phyloP scores from a whole-genome alignment of 106 monocot species.

The Dioscorea alata region DNA sequence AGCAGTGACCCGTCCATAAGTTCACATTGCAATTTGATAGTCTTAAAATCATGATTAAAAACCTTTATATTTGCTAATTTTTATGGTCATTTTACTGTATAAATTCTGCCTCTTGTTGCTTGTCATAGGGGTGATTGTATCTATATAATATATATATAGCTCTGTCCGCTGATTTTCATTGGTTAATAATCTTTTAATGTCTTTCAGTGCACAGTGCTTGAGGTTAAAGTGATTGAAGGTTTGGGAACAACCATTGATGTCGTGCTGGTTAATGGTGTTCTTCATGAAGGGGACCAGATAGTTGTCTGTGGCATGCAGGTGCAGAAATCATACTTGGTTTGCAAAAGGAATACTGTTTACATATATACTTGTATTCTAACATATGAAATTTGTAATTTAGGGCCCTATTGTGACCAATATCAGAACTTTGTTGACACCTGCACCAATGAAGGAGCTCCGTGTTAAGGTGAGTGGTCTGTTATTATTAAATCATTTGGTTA shows the following conservation, averaged over 20 bases:
- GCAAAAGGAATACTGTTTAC: not conserved
- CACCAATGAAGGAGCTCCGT: slow-evolving; percentile 92
- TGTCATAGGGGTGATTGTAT: no score
- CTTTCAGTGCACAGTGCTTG: slow-evolving; percentile 87
- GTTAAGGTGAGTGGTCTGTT: slow-evolving; percentile 57
- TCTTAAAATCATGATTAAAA: no score
- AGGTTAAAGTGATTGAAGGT: slow-evolving; percentile 96
- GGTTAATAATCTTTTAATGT: no score
- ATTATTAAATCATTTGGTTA: not conserved
- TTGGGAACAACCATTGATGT: slow-evolving; percentile 94
- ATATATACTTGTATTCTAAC: not conserved
- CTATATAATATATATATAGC: no score
- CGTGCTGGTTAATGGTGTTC: slow-evolving; percentile 85
- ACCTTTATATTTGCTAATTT: no score
- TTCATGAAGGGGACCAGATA: slow-evolving; percentile 97
- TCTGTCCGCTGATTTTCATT: no score
- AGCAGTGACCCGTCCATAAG: no score
- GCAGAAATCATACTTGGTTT: not conserved
- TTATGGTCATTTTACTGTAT: no score
- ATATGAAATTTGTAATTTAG: slow-evolving; percentile 25
- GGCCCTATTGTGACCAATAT: slow-evolving; percentile 90
- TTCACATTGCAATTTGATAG: no score
- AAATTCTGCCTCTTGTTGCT: no score
- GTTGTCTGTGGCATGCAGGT: slow-evolving; percentile 99
- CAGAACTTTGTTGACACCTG: slow-evolving; percentile 87